phyloP scores from a whole-genome alignment of 768 basidiomycete genomes.

The Tephrocybe rancida region DNA sequence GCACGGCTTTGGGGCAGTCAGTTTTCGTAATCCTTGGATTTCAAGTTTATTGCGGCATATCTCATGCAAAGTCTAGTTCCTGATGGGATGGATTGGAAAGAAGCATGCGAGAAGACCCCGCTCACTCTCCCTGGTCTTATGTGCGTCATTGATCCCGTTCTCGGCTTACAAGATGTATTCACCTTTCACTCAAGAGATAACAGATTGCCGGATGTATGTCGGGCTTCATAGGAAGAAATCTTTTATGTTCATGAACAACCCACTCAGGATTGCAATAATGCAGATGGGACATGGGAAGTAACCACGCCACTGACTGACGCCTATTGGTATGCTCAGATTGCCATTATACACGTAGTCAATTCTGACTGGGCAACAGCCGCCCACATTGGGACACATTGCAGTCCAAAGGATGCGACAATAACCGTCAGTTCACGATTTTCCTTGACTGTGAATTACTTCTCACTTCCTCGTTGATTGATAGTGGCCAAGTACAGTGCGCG shows the following conservation, averaged over 20 bases:
- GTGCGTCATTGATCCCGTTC: background rate
- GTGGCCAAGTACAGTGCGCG: background rate
- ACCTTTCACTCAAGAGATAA: background rate
- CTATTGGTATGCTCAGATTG: background rate
- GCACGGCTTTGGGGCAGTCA: background rate
- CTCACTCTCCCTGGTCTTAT: background rate
- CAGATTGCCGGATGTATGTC: background rate
- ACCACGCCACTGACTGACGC: background rate
- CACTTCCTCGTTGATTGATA: background rate
- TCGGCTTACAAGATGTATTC: no score
- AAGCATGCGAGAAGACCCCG: background rate
- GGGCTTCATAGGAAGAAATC: background rate
- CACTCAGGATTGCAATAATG: background rate
- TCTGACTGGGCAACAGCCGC: no score
- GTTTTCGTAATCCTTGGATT: background rate
- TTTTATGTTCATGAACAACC: background rate
- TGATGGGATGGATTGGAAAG: background rate
- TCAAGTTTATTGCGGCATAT: background rate
- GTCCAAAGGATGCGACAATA: background rate
- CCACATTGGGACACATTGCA: no score
- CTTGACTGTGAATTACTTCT: background rate
- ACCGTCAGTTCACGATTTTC: background rate
- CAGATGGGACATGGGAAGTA: background rate
- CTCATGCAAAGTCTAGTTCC: background rate
- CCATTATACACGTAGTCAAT: background rate